phyloP scores from a whole-genome alignment of 176 grass and related monocot species.

The Neostapfia colusana region DNA sequence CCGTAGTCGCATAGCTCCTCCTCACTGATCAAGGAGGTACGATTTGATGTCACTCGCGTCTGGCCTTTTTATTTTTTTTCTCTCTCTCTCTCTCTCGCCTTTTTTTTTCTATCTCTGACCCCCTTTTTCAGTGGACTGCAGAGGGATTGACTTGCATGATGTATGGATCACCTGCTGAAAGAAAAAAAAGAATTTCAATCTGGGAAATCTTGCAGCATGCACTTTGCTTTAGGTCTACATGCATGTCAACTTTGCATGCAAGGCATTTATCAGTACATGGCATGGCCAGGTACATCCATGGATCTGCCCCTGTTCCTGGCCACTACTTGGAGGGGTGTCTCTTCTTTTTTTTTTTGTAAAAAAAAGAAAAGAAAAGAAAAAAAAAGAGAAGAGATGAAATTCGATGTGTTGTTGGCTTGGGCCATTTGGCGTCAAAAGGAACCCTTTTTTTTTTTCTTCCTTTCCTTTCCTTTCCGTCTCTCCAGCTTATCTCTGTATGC shows the following conservation, averaged over 20 bases:
- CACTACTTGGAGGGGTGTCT: not conserved
- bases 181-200: not conserved
- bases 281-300: slow-evolving; percentile 45
- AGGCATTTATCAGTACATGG: not conserved
- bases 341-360: not conserved
- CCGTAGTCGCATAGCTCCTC: slow-evolving; percentile 42
- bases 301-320: slow-evolving; percentile 35
- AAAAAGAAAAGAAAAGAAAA: too few relatives aligned
- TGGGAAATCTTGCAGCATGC: not conserved
- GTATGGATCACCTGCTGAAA: slow-evolving; percentile 26
- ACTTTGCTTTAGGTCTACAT: not conserved
- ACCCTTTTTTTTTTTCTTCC: too few relatives aligned
- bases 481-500: slow-evolving; percentile 15
- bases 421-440: slow-evolving; percentile 19
- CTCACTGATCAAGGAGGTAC: slow-evolving; percentile 29
- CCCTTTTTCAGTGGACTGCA: slow-evolving; percentile 30
- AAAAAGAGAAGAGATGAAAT: too few relatives aligned
- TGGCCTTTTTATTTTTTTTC: not conserved
- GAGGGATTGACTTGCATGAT: slow-evolving; percentile 28
- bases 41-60: slow-evolving; percentile 33
- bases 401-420: not conserved
- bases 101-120: not conserved
- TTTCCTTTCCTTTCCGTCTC: slow-evolving; percentile 29
- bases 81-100: not conserved
- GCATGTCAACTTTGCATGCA: not conserved